Evolutionary conservation across 352 stramenopile genomes (phyloP), one percentile per base, ranked within the genome.

Genomic region (Globisporangium radiosum): DNA sequence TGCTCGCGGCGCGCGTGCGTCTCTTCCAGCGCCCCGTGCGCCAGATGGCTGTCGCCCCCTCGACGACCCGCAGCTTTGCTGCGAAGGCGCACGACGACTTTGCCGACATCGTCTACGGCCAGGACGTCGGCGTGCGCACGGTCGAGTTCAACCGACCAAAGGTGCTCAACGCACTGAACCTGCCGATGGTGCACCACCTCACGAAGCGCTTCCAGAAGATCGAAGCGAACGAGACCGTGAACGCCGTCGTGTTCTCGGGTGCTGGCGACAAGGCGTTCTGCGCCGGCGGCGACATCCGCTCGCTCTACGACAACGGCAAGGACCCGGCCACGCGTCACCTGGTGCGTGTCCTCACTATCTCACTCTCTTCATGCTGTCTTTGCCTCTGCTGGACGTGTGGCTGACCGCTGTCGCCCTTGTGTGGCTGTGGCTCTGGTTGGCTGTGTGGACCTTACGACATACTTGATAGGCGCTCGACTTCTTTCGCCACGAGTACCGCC

Each of bases 401-500:
- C 25, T 33, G 25, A 33, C 25, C 2, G 25, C 25, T 33, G 25
- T 33, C 25, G 25, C 25, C 2, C 25, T 33, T 33, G 25, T 33
- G 25, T 33, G 25, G 25, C 25, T 33, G 25, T 33, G 25, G 25
- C 25, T 33, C 25, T 33, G 25, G 25, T 2, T 33, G 25, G 25
- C 25, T 33, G 25, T 33, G 25, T 33, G 25, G 25, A 3, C 25
- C 25, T 33, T 3, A 33, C 25, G 25, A 33, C 25, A 33, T 33
- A 33, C 38, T 5, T 14, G 9, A 11, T 47, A 73, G 66, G 69
- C 83, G 47, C 70, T 88, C 19, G 82, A 97, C 60, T 99, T 98
- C 65, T 99, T 99, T 75, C 83, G 82, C 59, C 78, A 98, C 63
- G 96, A 99, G 70, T 99, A 98, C 71, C 73, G 86, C 57, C 73